Evolutionary conservation across 805 yeast genomes (phyloP), one percentile per base, ranked within the genome.

Genomic region (Kodamaea kakaduensis): DNA sequence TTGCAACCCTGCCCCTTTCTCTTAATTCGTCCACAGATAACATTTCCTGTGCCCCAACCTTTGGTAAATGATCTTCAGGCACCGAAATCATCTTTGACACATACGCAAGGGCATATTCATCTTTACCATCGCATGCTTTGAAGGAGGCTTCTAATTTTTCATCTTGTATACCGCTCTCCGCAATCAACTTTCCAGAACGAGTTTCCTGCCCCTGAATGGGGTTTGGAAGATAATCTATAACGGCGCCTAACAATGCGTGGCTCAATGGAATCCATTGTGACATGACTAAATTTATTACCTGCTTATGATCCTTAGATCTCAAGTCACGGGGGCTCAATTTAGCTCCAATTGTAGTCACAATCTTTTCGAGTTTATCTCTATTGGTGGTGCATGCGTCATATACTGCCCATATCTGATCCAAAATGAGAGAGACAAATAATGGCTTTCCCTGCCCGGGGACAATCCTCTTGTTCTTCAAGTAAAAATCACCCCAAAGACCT

Each of bases 251-350:
- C 6, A 90, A 74, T 0, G 97, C 85, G 24, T 84, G 81, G 16
- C 97, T 83, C 4, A 93, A 76, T 1, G 99, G 97, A 15, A 93
- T 64, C 97, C 98, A 93, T 53, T 90, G 97, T 1, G 87, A 77
- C 77, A 90, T 78, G 3, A 93, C 73, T 6, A 77, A 67, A 37
- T 70, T 73, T 13, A 88, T 55, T 29, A 87, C 58, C 36, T 64
- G 67, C 42, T 77, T 80, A 30, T 78, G 68, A 51, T 90, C 97
- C 48, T 82, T 86, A 0, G 95, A 78, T 37, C 83, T 71, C 37
- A 87, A 52, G 45, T 89, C 96, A 41, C 95, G 68, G 5, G 93
- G 85, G 2, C 70, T 50, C 2, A 90, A 61, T 43, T 80, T 81
- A 33, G 87, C 73, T 13, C 76, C 76, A 31, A 93, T 61, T 7